phyloP scores from a whole-genome alignment of 2,329 filamentous ascomycete genomes.

The Claviceps humidiphila region DNA sequence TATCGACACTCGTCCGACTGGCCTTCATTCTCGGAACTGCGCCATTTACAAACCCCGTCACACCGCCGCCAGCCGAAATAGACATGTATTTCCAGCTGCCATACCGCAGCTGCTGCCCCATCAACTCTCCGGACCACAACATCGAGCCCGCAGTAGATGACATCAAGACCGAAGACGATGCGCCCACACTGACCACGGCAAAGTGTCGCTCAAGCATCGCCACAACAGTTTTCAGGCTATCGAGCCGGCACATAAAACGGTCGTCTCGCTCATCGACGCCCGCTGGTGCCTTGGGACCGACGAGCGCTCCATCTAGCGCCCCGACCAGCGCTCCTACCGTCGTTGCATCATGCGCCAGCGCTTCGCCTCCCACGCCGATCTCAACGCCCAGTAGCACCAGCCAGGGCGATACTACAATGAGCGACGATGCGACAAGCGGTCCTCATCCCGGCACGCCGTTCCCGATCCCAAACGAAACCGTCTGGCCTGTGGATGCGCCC shows the following conservation, averaged over 20 bases:
- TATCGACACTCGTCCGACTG: constrained; percentile 28
- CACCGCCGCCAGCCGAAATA: constrained; percentile 25
- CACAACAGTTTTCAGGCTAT: constrained; percentile 18
- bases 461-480: constrained; percentile 24
- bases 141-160: constrained; percentile 8
- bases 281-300: constrained; percentile 10
- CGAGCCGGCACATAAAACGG: constrained; percentile 22
- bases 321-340: neutral
- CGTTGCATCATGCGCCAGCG: neutral
- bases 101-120: constrained; percentile 22
- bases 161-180: constrained; percentile 18
- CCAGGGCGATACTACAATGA: constrained; percentile 19
- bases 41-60: constrained; percentile 22
- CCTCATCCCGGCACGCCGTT: constrained; percentile 29
- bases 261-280: constrained; percentile 23
- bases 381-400: neutral
- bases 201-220: constrained; percentile 17
- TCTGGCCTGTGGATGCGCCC: constrained; percentile 25
- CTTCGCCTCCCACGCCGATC: neutral
- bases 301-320: neutral
- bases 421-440: constrained; percentile 19
- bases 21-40: constrained; percentile 30
- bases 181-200: constrained; percentile 14
- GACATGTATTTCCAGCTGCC: constrained; percentile 26
- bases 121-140: constrained; percentile 19